Base-by-base conservation (phyloP, 768 basidiomycete species). In the Boletus fagicola region DNA sequence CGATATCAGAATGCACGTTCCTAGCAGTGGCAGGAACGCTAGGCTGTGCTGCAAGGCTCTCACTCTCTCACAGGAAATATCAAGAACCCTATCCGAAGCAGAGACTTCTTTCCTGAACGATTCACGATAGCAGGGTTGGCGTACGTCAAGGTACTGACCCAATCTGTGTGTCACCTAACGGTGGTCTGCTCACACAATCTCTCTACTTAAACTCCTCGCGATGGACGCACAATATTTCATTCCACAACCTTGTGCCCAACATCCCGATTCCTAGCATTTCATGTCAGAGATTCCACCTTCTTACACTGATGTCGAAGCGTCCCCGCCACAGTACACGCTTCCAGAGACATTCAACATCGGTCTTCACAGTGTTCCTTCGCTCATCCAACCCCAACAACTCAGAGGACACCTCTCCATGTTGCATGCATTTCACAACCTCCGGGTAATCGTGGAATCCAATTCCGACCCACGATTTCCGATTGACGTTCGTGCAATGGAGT, bases 341-440 rank as follows among this genome's bases (percentile, higher is more conserved):
- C 68, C 67, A 0, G 38, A 58, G 30, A 57, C 57, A 1, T 69
- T 61, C 38, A 15, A 18, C 22, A 60, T 68, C 3, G 62, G 62
- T 42, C 44, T 15, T 1, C 33, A 15, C 9, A 43, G 20, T 6
- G 58, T 58, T 4, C 9, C 5, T 4, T 31, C 58, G 5, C 64
- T 74, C 42, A 56, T 74, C 18, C 51, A 46, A 4, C 57, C 68
- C 4, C 53, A 60, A 12, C 66, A 73, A 24, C 65, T 74, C n/a
- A 68, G 59, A 53, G 66, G 63, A 4, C 75, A 76, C 35, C 68
- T 75, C 3, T 31, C 51, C 10, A 48, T 75, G 2, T 54, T 76
- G 11, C 55, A 62, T 26, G 68, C 67, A 1, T 74, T 75, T 51
- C 55, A 68, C 30, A 51, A 49, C 1, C 65, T 76, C 13, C 54